phyloP scores from a whole-genome alignment of 2,329 filamentous ascomycete species.

The Cadophora malorum region DNA sequence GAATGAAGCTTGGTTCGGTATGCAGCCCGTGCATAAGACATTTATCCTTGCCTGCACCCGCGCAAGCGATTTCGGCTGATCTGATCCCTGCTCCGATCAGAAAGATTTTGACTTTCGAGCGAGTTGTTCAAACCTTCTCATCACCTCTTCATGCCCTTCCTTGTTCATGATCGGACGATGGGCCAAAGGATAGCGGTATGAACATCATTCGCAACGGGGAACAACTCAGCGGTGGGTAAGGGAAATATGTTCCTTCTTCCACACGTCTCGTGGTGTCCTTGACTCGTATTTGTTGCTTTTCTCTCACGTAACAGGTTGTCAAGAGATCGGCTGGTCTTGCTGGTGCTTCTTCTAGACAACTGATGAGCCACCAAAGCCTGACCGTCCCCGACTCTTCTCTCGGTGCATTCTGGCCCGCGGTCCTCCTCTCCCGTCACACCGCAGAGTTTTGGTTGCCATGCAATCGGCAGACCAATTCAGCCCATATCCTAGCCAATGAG shows the following conservation, averaged over 20 bases:
- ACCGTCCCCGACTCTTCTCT: neutral
- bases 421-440: slow-evolving; percentile 9
- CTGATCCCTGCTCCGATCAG: slow-evolving; percentile 15
- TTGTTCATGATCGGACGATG: neutral
- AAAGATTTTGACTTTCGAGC: slow-evolving; percentile 9
- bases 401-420: slow-evolving; percentile 10
- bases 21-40: slow-evolving; percentile 3
- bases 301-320: slow-evolving; percentile 9
- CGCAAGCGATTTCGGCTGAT: slow-evolving; percentile 21
- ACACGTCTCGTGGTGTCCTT: slow-evolving; percentile 10
- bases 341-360: neutral
- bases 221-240: neutral
- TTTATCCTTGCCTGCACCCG: neutral
- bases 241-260: neutral
- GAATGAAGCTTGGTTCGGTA: slow-evolving; percentile 7
- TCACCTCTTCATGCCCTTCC: neutral
- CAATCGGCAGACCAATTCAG: slow-evolving; percentile 7
- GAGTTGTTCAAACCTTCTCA: slow-evolving; percentile 15
- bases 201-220: neutral
- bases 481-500: neutral
- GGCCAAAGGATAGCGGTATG: neutral
- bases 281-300: slow-evolving; percentile 16
- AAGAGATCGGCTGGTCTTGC: slow-evolving; percentile 13
- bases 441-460: neutral
- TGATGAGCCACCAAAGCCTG: neutral